Evolutionary conservation across 371 early-diverging fungal genomes (phyloP), one percentile per base, ranked within the genome.

Genomic region (Circinella umbellata): DNA sequence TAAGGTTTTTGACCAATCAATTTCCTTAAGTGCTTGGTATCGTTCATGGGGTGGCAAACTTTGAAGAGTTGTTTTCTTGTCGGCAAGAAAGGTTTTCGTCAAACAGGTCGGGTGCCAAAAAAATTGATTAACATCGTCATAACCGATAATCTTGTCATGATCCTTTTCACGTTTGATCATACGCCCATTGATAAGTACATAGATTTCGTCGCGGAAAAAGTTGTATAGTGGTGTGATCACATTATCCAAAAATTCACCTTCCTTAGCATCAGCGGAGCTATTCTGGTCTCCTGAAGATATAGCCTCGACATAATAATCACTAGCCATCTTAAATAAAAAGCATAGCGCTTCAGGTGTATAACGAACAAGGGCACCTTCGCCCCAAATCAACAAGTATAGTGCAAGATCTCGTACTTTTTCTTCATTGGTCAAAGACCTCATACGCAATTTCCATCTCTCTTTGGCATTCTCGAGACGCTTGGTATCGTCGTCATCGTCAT

Each of bases 121-220:
- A 42, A 91, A 82, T 71, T 96, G 94, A 73, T 96, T 96, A 64
- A 94, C 89, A 69, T 96, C 96, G 75, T 94, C 96, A 76, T 96
- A 95, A 18, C 95, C 95, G 54, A 96, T 87, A 7, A 90, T 89
- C 27, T 84, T 77, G 37, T 89, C 84, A 76, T 96, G 97, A 67
- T 95, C 96, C 59, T 86, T 86, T 79, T 95, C 94, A 57, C 90
- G 86, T 76, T 91, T 93, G 49, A 92, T 85, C 69, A 87, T 90
- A 61, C 87, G 89, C 60, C 92, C 92, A 49, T 88, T 88, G 64
- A 86, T 79, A 15, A 88, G 71, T 68, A 93, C 90, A 73, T 95
- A 94, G 38, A 85, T 82, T 76, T 95, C 92, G 63, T 92, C 91
- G 15, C 93, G 89, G 70, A 95, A 87, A 67, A 90, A 95, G 17